Percentiles rank a stretch among this genome's conserved stretches.
phyloP scores from a whole-genome alignment of 1,284 basidiomycete species.

The Austroboletus niveus region DNA sequence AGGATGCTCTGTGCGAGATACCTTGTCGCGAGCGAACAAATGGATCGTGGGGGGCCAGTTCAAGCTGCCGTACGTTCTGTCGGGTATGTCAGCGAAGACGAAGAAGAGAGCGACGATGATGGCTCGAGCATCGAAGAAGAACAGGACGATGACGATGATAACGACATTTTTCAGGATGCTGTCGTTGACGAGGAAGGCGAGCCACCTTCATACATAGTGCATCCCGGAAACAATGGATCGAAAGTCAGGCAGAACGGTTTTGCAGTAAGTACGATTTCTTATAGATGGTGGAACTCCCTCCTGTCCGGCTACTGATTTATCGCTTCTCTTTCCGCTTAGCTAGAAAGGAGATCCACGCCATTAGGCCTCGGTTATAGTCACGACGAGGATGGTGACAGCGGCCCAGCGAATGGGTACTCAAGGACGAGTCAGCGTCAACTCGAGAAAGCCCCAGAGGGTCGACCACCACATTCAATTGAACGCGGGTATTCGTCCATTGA shows the following conservation, averaged over 20 bases:
- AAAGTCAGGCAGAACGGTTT: constrained; percentile 37
- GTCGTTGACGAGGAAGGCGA: constrained; percentile 43
- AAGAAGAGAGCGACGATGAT: constrained; percentile 63
- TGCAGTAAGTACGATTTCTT: constrained; percentile 48
- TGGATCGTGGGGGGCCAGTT: constrained; percentile 92
- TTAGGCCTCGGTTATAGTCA: constrained; percentile 9
- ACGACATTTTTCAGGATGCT: constrained; percentile 35
- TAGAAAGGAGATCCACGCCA: constrained; percentile 38
- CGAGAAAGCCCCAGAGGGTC: constrained; percentile 70
- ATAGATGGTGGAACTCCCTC: neutral
- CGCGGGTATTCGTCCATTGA: constrained; percentile 13
- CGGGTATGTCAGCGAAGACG: constrained; percentile 81
- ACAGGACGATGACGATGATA: constrained; percentile 58
- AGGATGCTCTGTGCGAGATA: constrained; percentile 96
- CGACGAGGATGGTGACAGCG: constrained; percentile 6
- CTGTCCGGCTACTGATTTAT: constrained; percentile 9
- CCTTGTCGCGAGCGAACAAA: constrained; percentile 90
- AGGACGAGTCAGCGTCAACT: constrained; percentile 58
- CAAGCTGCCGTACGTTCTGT: constrained; percentile 88
- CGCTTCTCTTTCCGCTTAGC: constrained; percentile 30
- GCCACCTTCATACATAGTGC: constrained; percentile 48
- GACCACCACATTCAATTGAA: constrained; percentile 35
- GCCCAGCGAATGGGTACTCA: constrained; percentile 36
- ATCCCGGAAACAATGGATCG: constrained; percentile 52
- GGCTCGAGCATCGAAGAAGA: constrained; percentile 77